Conservation (phyloP, 2,329 filamentous ascomycete genomes). For the Drechslerella dactyloides region DNA sequence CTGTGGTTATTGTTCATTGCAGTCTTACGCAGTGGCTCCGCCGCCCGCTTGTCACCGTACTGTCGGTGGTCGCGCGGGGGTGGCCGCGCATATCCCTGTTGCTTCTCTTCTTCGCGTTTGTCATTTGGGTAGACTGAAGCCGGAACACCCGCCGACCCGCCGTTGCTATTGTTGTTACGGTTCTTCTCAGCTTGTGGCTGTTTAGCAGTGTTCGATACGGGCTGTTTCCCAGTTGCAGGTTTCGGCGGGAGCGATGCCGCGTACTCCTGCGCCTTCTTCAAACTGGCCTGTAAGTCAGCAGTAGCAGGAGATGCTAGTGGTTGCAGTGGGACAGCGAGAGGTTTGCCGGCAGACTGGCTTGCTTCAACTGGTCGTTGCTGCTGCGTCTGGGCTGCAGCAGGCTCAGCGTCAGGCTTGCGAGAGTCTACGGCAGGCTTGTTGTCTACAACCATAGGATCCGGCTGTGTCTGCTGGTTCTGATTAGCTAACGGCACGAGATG, state of each 20-base stretch:
- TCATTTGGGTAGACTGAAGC: background rate
- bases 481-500: constrained; percentile 37
- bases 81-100: constrained; percentile 23
- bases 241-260: constrained; percentile 39
- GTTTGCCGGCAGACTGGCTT: constrained; percentile 6
- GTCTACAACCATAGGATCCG: constrained; percentile 46
- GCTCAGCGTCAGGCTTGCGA: constrained; percentile 22
- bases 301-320: background rate
- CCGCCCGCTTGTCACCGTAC: constrained; percentile 34
- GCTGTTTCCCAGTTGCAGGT: constrained; percentile 18
- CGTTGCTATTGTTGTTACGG: constrained; percentile 12
- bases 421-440: constrained; percentile 23
- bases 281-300: constrained; percentile 42
- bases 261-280: constrained; percentile 47
- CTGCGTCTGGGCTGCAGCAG: constrained; percentile 19
- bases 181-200: constrained; percentile 22
- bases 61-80: constrained; percentile 43
- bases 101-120: constrained; percentile 48
- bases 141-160: background rate
- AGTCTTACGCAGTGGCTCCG: constrained; percentile 37
- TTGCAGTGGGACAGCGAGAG: background rate
- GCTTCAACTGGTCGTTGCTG: constrained; percentile 22
- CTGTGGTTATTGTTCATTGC: constrained; percentile 36
- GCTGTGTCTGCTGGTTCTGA: constrained; percentile 22
- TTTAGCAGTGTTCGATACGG: constrained; percentile 7